Base-by-base conservation (phyloP, 2,329 filamentous ascomycete genomes). In the Rhynchosporium secalis region DNA sequence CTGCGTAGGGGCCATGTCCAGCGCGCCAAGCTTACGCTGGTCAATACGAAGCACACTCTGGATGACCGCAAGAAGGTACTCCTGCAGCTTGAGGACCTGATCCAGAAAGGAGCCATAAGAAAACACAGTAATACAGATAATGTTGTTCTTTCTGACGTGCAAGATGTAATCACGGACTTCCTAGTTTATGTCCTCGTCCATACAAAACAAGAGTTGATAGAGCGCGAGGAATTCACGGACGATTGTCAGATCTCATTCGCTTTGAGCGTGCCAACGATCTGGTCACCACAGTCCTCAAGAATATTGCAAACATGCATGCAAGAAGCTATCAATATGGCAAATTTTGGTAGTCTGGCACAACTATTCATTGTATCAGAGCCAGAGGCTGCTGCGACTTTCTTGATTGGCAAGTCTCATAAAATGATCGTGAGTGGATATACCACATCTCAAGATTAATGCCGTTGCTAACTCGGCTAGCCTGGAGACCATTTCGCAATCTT, bases 361-460 rank as follows among this genome's bases (percentile, higher is more conserved):
- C 56, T 72, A 4, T 73, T 72, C 45, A 69, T 72, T 31, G 67
- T 70, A 0, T 70, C 67, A 1, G 72, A 73, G 45, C 72, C 72
- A 36, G 33, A 36, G 33, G 33, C 33, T 36, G 33, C 33, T 36
- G 33, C 33, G 9, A 36, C 33, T 36, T 36, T 36, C 9, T 36
- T 36, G 33, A 6, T 36, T 5, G 33, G 33, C 33, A 36, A 36
- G 6, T 6, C 33, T 36, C 33, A 36, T 10, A 36, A 5, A 10
- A 5, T 36, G 33, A 6, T 36, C 6, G 33, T 36, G 9, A 36
- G 33, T 10, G 3, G 33, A 10, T 2, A 36, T 36, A 5, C 6
- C 5, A 10, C 5, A 10, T 5, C 33, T 5, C 9, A 2, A 36
- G 9, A 36, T 36, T 6, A 3, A 36, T 10, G 33, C 6, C 33